Percentiles rank a stretch among this genome's conserved stretches.
phyloP scores from a whole-genome alignment of 768 basidiomycete species.

The Dacryopinax spathularia region DNA sequence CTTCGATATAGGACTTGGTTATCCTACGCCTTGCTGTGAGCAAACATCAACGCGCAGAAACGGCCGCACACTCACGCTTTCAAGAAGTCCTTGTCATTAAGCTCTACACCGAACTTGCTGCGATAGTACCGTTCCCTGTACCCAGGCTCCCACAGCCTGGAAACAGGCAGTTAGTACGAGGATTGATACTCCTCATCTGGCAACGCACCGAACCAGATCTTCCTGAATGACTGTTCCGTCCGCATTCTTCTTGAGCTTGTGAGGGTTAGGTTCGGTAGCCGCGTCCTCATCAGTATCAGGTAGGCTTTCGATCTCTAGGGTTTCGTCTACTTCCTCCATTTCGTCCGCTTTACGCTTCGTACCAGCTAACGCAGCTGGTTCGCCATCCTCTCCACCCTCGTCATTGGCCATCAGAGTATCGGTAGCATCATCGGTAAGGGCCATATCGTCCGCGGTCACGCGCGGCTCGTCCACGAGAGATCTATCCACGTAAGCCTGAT shows the following conservation, averaged over 20 bases:
- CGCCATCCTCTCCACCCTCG: neutral
- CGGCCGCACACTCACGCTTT: constrained; percentile 40
- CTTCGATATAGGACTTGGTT: constrained; percentile 77
- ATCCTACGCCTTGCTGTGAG: constrained; percentile 35
- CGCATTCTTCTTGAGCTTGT: constrained; percentile 61
- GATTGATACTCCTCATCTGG: constrained; percentile 4
- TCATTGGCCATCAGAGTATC: constrained; percentile 9
- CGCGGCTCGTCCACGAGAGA: constrained; percentile 17
- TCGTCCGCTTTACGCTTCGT: constrained; percentile 35
- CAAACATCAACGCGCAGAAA: neutral
- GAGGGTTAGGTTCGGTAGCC: constrained; percentile 26
- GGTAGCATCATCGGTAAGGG: constrained; percentile 9
- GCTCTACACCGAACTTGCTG: constrained; percentile 74
- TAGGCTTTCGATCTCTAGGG: constrained; percentile 24
- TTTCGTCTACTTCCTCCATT: constrained; percentile 19
- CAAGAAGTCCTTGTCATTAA: constrained; percentile 55
- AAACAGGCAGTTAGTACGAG: constrained; percentile 10
- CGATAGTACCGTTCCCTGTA: constrained; percentile 91
- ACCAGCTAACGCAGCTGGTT: constrained; percentile 16
- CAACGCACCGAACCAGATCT: constrained; percentile 73
- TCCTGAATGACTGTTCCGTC: constrained; percentile 92
- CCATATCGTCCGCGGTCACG: constrained; percentile 9
- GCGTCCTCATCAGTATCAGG: constrained; percentile 34
- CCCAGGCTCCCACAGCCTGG: constrained; percentile 87
- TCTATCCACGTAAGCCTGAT: constrained; percentile 13